Evolutionary conservation across 257 asterid genomes (phyloP), one percentile per base, ranked within the genome.

Genomic region (Jacaranda mimosifolia): DNA sequence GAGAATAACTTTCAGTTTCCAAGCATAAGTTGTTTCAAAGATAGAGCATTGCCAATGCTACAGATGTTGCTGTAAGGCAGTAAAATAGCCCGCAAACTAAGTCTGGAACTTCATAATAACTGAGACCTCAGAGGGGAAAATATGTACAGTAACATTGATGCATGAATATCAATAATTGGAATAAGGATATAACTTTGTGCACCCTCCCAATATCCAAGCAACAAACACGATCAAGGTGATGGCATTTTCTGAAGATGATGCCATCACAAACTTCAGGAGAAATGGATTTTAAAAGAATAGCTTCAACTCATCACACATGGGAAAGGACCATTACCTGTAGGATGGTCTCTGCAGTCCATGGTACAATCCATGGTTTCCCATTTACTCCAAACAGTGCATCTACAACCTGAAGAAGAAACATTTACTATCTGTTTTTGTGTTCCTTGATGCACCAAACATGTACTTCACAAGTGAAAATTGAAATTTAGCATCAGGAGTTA

Each of bases 271-370:
- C 35, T 62, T 13, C 18, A 55, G 36, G 45, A 11, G 9, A 58
- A 57, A 70, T 3, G 13, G 65, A 26, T 71, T 40, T 13, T 11
- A 42, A 64, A 12, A 65, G 18, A n/a, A 14, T 65, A 71, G 36
- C 52, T 45, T 26, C 38, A 1, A 15, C 7, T 35, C 55, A 48
- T n/a, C 62, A 55, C 26, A 57, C 9, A 18, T 55, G 17, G n/a
- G 70, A 56, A 72, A 45, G 55, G 43, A 72, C 12, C 43, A 55
- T 70, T 77, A 92, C 97, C 91, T 96, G 96, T 48, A 93, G 65
- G 73, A 96, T 93, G 70, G 97, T 96, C 86, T 93, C 94, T 40
- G 96, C 98, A 62, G 90, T 89, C 99, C 99, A 96, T 58, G 97
- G 97, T 49, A 93, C 99, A 64, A 78, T 83, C 99, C 99, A 96